A percentile compares a stretch with the other conserved stretches of the same genome.
phyloP scores from a whole-genome alignment of 768 basidiomycete species.

The Lentinula raphanica region DNA sequence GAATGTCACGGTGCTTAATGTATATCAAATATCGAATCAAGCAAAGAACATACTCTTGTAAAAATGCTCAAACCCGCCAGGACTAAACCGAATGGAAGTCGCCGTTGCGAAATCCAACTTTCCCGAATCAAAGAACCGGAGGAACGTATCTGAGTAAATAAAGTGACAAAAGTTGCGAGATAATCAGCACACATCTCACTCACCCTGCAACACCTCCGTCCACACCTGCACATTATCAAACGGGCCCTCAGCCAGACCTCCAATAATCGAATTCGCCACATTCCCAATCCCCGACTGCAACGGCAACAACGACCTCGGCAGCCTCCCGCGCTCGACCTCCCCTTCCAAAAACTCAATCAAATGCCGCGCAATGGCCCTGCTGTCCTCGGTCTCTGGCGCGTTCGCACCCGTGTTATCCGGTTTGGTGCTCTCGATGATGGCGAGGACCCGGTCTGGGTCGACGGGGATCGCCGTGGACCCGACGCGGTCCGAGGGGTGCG shows the following conservation, averaged over 20 bases:
- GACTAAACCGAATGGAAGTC: slow-evolving; percentile 41
- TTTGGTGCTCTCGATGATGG: slow-evolving; percentile 33
- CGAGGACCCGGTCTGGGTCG: slow-evolving; percentile 44
- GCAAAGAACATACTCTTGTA: slow-evolving; percentile 28
- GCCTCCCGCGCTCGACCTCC: slow-evolving; percentile 35
- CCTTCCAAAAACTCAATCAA: slow-evolving; percentile 38
- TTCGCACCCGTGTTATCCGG: slow-evolving; percentile 44
- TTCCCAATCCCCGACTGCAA: slow-evolving; percentile 46
- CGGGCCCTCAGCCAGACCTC: slow-evolving; percentile 41
- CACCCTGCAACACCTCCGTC: slow-evolving; percentile 44
- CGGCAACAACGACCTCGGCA: slow-evolving; percentile 37
- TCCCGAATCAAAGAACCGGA: slow-evolving; percentile 42
- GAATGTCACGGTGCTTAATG: no score
- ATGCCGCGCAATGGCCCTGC: slow-evolving; percentile 36
- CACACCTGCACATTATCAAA: slow-evolving; percentile 46
- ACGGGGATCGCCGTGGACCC: slow-evolving; percentile 39
- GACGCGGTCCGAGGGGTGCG: slow-evolving; percentile 39
- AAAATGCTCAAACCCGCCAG: slow-evolving; percentile 43
- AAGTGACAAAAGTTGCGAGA: neutral
- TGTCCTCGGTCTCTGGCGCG: slow-evolving; percentile 38
- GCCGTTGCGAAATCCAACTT: slow-evolving; percentile 44
- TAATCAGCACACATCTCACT: no score
- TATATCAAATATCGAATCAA: neutral
- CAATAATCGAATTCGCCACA: slow-evolving; percentile 46
- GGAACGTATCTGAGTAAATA: slow-evolving; percentile 31